Evolutionary conservation across 2,329 filamentous ascomycete genomes (phyloP), one percentile per base, ranked within the genome.

Genomic region (Colletotrichum scovillei): DNA sequence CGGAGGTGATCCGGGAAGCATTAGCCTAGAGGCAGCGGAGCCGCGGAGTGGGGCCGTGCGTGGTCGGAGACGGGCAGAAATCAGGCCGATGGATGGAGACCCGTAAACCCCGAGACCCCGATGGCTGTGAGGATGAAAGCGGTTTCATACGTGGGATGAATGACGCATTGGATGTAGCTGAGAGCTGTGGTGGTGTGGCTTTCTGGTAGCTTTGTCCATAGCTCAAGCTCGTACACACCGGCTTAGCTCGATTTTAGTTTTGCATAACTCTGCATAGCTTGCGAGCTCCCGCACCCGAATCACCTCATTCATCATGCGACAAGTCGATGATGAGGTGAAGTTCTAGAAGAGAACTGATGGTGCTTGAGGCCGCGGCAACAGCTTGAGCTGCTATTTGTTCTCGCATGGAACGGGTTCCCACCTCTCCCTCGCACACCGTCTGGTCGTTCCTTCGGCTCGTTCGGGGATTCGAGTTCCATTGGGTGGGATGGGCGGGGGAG

Each of bases 111-210:
- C 71, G 71, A 73, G 67, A 60, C 19, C 60, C 67, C 67, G 67
- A 52, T 70, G 46, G 56, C 38, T 16, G 8, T 67, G 11, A 14
- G 26, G 60, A 70, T 28, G 66, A 70, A 71, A 32, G 56, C 67
- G 49, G 71, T 73, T 73, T 73, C 71, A 71, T 11, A 70, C 24
- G 35, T 62, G 35, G 60, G 71, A 70, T 30, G 60, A 42, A 73
- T 73, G 71, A 73, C 71, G 71, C 11, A 55, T 19, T 60, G 32
- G 67, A 66, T 56, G 22, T 46, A 59, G 55, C 42, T 32, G n/a
- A 22, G 28, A 30, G 8, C 12, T 9, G 28, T 11, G 16, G 26
- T 42, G 14, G 35, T 42, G 55, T 30, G 42, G 42, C 19, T 46
- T n/a, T 46, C 19, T 46, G 42, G 19, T n/a, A 46, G 16, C 57